phyloP scores from a whole-genome alignment of 1,284 basidiomycete genomes.

The Ustilago nuda region DNA sequence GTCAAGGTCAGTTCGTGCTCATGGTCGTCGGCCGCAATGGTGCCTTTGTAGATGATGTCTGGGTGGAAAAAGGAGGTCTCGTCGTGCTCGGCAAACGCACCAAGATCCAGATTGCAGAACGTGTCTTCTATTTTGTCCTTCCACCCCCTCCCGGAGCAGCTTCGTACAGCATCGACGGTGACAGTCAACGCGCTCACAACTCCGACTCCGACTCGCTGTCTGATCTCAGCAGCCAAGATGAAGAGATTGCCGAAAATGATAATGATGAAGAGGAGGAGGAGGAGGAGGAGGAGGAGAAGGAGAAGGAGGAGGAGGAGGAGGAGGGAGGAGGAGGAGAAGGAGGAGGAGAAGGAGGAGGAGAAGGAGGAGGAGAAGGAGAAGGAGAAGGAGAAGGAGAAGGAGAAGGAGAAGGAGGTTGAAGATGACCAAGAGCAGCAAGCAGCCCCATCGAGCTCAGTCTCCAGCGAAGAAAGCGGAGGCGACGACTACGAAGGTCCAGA shows the following conservation, averaged over 20 bases:
- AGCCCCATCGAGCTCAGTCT: conserved; percentile 27
- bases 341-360: conserved; percentile 18
- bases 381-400: conserved; percentile 24
- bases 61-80: conserved; percentile 86
- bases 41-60: conserved; percentile 96
- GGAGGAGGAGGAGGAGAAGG: conserved; percentile 14
- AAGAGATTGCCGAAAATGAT: conserved; percentile 20
- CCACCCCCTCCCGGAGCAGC: conserved; percentile 71
- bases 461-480: conserved; percentile 24
- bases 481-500: conserved; percentile 32
- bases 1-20: conserved; percentile 84
- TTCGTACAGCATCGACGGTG: conserved; percentile 34
- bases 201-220: conserved; percentile 53
- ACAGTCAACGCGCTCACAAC: conserved; percentile 28
- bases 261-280: conserved; percentile 30
- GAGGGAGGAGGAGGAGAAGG: conserved; percentile 28
- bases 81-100: conserved; percentile 77
- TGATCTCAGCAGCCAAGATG: conserved; percentile 54
- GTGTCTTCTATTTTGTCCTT: conserved; percentile 95
- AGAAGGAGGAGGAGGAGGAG: conserved; percentile 20
- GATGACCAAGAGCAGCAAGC: conserved; percentile 12
- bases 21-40: conserved; percentile 94
- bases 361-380: conserved; percentile 11
- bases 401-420: no score
- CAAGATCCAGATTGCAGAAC: conserved; percentile 97